Percentiles rank a stretch among this genome's conserved stretches.
Conservation (phyloP, 1,139 yeast genomes). For the Yamadazyma atlantica region DNA sequence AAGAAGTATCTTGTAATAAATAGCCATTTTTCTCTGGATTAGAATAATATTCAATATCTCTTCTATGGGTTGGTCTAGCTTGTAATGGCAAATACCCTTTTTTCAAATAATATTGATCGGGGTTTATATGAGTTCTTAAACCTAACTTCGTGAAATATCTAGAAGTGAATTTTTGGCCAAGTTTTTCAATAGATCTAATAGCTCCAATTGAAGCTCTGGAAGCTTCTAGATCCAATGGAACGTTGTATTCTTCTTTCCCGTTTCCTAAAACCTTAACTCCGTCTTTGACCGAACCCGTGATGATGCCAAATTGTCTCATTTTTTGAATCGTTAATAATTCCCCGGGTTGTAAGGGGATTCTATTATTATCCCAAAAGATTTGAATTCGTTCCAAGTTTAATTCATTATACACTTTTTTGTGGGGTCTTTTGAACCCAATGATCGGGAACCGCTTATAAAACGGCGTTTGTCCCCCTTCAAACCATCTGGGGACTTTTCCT, state of each 20-base stretch:
- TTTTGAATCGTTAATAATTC: constrained; percentile 59
- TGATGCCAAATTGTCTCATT: constrained; percentile 73
- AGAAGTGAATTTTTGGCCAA: constrained; percentile 74
- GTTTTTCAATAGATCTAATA: constrained; percentile 65
- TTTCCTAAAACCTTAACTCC: constrained; percentile 83
- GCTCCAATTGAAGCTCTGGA: constrained; percentile 77
- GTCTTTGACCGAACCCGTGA: constrained; percentile 68
- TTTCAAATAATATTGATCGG: constrained; percentile 63
- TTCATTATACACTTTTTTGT: constrained; percentile 48
- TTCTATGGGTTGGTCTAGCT: constrained; percentile 83
- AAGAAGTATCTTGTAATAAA: constrained; percentile 43
- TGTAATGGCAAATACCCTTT: constrained; percentile 81
- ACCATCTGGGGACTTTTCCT: constrained; percentile 86
- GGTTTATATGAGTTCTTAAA: constrained; percentile 73
- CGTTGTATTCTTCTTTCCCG: constrained; percentile 56
- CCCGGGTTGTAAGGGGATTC: constrained; percentile 61
- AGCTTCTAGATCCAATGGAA: constrained; percentile 76
- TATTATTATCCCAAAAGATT: constrained; percentile 65
- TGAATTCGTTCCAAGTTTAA: constrained; percentile 60
- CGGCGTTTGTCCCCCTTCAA: constrained; percentile 99
- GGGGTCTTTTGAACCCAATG: constrained; percentile 74
- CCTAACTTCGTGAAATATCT: constrained; percentile 68
- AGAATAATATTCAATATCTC: constrained; percentile 78
- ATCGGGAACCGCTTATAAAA: constrained; percentile 86
- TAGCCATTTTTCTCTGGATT: constrained; percentile 76